A percentile compares a stretch with the other conserved stretches of the same genome.
Evolutionary conservation across 176 grass and related monocot species (phyloP).

Genomic region (Rhipidocladum racemiflorum): DNA sequence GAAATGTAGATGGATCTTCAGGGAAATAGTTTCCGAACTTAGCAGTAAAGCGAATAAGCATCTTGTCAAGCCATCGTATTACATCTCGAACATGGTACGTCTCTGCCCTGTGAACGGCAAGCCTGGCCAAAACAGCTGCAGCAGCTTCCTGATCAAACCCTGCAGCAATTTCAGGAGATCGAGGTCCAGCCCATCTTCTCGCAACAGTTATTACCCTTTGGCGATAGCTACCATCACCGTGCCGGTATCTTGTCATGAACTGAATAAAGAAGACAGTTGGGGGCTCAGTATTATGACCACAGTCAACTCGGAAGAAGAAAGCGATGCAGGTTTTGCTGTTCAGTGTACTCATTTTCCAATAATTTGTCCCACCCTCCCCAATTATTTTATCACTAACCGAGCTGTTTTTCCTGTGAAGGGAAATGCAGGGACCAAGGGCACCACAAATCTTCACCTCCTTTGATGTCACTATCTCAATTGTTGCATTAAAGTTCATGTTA

Average conservation of each 20-base stretch:
- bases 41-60: conserved; percentile 96
- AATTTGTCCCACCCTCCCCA: conserved; percentile 81
- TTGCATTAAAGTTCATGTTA: conserved; percentile 89
- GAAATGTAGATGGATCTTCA: conserved; percentile 95
- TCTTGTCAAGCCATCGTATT: conserved; percentile 97
- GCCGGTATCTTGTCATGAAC: conserved; percentile 88
- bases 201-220: conserved; percentile 91
- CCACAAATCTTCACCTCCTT: conserved; percentile 95
- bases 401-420: conserved; percentile 60
- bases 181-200: conserved; percentile 79
- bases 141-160: conserved; percentile 98
- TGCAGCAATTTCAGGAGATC: conserved; percentile 70
- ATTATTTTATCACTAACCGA: conserved; percentile 82
- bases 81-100: conserved; percentile 85
- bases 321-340: conserved; percentile 84
- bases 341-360: conserved; percentile 81
- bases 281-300: conserved; percentile 54
- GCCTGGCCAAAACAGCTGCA: conserved; percentile 82
- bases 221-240: conserved; percentile 69
- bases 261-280: conserved; percentile 95
- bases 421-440: conserved; percentile 90
- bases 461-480: conserved; percentile 80
- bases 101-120: conserved; percentile 84
- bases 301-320: conserved; percentile 80
- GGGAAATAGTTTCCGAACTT: conserved; percentile 94